Base-by-base conservation (phyloP, 2,329 filamentous ascomycete genomes). In the Colletotrichum sp. region DNA sequence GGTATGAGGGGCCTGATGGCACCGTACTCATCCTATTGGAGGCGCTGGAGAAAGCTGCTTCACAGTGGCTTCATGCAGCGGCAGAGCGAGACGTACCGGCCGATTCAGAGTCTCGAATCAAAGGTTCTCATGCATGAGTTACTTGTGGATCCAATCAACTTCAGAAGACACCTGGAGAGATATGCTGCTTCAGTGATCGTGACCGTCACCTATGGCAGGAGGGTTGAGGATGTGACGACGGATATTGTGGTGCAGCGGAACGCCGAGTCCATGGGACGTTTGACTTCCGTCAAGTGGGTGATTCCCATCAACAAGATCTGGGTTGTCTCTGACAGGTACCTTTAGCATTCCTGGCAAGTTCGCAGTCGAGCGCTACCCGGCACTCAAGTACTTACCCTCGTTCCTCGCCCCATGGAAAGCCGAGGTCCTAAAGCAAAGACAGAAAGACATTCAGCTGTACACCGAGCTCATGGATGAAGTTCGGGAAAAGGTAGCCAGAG, bases 41-140 rank as follows among this genome's bases (percentile, higher is more conserved):
- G 86, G 18, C 82, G 86, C 0, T 88, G 86, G 83, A 81, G 86
- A 5, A 87, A 87, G 75, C 76, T 86, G 7, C 79, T 88, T 30
- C 87, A 88, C 66, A 80, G 83, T 69, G 86, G 86, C 1, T 87
- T 88, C 44, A 86, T 87, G 83, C 83, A 85, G 77, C 82, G 83
- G 4, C 85, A 85, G 78, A 88, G 86, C 72, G 85, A 87, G 75
- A 83, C 81, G 0, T 87, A 88, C 55, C 80, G 85, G 2, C 85
- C 85, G 1, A 79, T 87, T 1, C 86, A 88, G 77, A 84, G 81
- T 9, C 80, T 86, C 6, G 86, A 88, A 78, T 85, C 85, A 0
- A 84, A 83, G 68, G 83, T 86, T 3, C 77, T 88, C 13, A 83
- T 86, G 81, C 78, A 81, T 4, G 85, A 87, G n/a, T 79, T 88